These are phyloP conservation scores for Fraxinus latifolia DNA, from an alignment of 305 asterid species.

Conservation along the genomic window DNA sequence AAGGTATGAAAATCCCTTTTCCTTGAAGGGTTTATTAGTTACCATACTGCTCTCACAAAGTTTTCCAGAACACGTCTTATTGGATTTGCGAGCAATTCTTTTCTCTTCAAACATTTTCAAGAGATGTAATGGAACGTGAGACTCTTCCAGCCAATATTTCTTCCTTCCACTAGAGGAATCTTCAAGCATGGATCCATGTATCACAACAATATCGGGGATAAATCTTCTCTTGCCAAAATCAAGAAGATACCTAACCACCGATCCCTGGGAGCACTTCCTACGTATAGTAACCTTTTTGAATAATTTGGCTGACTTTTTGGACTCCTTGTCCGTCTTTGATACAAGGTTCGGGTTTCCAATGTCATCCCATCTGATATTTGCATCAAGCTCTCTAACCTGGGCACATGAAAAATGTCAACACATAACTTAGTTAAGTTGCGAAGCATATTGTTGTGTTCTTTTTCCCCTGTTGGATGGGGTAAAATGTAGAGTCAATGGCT, in stretches of 20 bases:
- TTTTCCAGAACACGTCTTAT: slow-evolving; percentile 39
- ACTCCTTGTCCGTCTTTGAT: slow-evolving; percentile 51
- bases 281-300: slow-evolving; percentile 79
- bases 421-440: neutral
- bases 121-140: slow-evolving; percentile 77
- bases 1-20: slow-evolving; percentile 70
- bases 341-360: slow-evolving; percentile 52
- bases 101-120: slow-evolving; percentile 79
- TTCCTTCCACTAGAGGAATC: slow-evolving; percentile 60
- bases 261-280: slow-evolving; percentile 63
- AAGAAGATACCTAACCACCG: slow-evolving; percentile 64
- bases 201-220: slow-evolving; percentile 76
- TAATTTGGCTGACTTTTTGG: slow-evolving; percentile 58
- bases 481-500: slow-evolving; percentile 8
- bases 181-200: slow-evolving; percentile 60
- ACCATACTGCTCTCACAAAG: slow-evolving; percentile 35
- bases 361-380: slow-evolving; percentile 80
- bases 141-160: slow-evolving; percentile 84
- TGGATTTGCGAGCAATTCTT: slow-evolving; percentile 72
- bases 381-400: slow-evolving; percentile 89
- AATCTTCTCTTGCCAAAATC: slow-evolving; percentile 93
- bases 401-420: slow-evolving; percentile 20
- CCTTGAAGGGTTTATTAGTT: slow-evolving; percentile 35
- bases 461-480: slow-evolving; percentile 15
- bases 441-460: neutral